phyloP scores from a whole-genome alignment of 1,139 yeast genomes.

The Diutina mesorugosa region DNA sequence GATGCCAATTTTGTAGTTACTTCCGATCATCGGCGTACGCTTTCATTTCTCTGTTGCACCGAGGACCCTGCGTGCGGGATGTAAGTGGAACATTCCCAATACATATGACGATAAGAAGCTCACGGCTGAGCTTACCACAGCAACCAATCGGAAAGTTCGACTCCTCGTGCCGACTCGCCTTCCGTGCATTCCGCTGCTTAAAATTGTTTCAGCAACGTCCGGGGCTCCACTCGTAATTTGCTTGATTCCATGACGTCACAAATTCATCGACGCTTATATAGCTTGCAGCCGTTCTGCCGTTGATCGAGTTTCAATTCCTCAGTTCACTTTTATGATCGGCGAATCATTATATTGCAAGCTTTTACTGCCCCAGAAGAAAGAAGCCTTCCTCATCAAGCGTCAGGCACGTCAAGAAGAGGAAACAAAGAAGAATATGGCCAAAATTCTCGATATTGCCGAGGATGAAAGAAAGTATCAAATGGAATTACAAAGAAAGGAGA shows the following conservation, averaged over 20 bases:
- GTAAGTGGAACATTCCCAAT: not conserved
- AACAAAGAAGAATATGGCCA: not conserved
- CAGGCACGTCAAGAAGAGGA: not conserved
- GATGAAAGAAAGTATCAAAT: not conserved
- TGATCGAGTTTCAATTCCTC: not conserved
- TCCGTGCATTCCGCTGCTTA: not conserved
- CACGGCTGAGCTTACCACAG: not conserved
- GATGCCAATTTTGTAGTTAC: too few species aligned
- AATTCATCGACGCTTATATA: not conserved
- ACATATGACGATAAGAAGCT: not conserved
- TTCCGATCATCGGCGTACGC: not conserved
- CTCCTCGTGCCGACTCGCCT: not conserved
- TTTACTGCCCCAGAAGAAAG: not conserved
- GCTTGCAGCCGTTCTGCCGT: not conserved
- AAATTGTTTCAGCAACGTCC: not conserved
- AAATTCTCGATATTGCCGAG: not conserved
- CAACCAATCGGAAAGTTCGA: not conserved
- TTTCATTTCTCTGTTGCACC: not conserved
- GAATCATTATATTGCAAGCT: not conserved
- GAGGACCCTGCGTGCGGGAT: not conserved
- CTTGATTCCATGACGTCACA: not conserved
- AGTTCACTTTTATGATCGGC: not conserved
- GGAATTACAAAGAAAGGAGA: not conserved
- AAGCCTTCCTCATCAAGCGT: not conserved
- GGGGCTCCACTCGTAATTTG: not conserved